These are phyloP conservation scores for Tulasnella sp. DNA, from an alignment of 768 basidiomycete species.

Conservation along the genomic window DNA sequence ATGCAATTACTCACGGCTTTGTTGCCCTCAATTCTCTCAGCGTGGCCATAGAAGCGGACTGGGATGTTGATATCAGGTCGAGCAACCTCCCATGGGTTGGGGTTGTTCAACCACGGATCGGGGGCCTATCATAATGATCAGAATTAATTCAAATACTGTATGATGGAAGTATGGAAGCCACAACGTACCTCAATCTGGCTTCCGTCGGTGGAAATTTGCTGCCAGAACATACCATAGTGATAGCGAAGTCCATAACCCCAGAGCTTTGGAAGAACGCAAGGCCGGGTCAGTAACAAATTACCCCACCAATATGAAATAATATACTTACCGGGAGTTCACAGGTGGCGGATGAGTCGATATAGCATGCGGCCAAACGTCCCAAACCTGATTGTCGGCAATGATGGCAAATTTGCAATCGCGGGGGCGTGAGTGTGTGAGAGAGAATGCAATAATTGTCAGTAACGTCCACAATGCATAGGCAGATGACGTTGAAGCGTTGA, in stretches of 20 bases:
- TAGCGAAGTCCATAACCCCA: conserved; percentile 75
- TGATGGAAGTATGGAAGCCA: conserved; percentile 1
- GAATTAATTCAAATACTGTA: too few relatives aligned
- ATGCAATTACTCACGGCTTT: conserved; percentile 10
- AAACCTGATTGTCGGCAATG: too few relatives aligned
- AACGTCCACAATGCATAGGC: too few relatives aligned
- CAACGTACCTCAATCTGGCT: conserved; percentile 58
- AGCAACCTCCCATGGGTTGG: conserved; percentile 72
- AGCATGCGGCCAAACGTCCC: conserved; percentile 93
- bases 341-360: conserved; percentile 83
- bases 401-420: too few relatives aligned
- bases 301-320: too few relatives aligned
- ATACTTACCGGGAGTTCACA: conserved; percentile 84
- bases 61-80: conserved; percentile 75
- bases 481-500: too few relatives aligned
- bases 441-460: too few relatives aligned
- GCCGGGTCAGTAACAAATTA: not conserved
- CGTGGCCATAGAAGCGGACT: conserved; percentile 77
- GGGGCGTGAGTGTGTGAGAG: too few relatives aligned
- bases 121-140: conserved; percentile 31
- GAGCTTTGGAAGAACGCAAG: not conserved
- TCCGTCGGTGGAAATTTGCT: conserved; percentile 73
- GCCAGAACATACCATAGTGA: conserved; percentile 93
- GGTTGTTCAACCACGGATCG: conserved; percentile 81
- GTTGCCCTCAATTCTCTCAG: conserved; percentile 49